Base-by-base conservation (phyloP, 2,329 filamentous ascomycete genomes). In the Cladosporium sphaerospermum region DNA sequence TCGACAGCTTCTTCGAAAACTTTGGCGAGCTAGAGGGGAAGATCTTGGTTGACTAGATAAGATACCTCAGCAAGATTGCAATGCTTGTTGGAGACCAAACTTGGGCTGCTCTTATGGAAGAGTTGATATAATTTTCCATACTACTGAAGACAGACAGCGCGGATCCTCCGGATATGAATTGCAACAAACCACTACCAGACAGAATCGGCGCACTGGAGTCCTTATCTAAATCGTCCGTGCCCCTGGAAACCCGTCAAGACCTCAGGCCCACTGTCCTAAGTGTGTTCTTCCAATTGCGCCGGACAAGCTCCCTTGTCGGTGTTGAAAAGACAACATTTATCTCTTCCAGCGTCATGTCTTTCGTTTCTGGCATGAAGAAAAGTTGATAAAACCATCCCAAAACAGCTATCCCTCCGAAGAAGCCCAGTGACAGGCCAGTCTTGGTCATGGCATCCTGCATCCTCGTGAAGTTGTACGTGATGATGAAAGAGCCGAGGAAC, bases 1-100 rank as follows among this genome's bases (percentile, higher is more conserved):
- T 99, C 70, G 83, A 86, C 59, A 83, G 85, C 61, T 99, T 96
- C 73, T 91, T 95, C 68, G 78, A 85, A 61, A 80, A 87, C 66
- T 99, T 90, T 68, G 86, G 86, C n/a, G 80, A 82, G 59, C 69
- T 96, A 62, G 89, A 96, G 74, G 77, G 81, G 59, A 92, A 82
- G 70, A 92, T 97, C 55, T 69, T 95, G 54, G 82, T 96, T 36
- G 90, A 96, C 71, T 95, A 28, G 41, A 14, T 43, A 16, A 16
- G 2, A 4, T 32, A 28, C 2, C 7, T 28, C 4, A 28, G 7
- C 23, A 28, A 28, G 23, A 28, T 28, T 5, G 7, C 3, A 28
- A 3, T 28, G 23, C 23, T 28, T 28, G 14, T 18, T 3, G 23
- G 4, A 28, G 7, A 5, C 7, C 7, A 28, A 5, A 28, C 7